These are phyloP conservation scores for Trebouxia sp. DNA, from an alignment of 139 green algal genomes.

Conservation along the genomic window DNA sequence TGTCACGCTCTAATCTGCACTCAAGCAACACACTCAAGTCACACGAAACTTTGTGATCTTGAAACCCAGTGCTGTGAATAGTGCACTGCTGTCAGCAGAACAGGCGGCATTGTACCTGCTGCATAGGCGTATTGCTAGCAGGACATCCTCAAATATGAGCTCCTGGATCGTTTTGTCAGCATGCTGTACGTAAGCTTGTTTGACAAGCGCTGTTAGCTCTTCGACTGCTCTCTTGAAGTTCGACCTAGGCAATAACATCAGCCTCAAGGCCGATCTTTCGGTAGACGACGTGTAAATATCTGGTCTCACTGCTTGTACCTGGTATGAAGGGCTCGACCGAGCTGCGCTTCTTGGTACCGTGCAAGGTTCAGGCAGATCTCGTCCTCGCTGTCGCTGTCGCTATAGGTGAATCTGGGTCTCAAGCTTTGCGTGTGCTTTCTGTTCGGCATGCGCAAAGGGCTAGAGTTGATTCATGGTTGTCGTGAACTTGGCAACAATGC, in stretches of 20 bases:
- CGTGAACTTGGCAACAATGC: background rate
- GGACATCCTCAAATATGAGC: slow-evolving; percentile 5
- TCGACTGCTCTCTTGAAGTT: slow-evolving; percentile 22
- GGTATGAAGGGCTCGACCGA: background rate
- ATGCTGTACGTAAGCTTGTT: background rate
- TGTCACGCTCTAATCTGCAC: slow-evolving; percentile 9
- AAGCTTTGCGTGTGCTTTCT: slow-evolving; percentile 7
- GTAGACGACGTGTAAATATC: too few relatives aligned
- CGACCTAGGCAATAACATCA: background rate
- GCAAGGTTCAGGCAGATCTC: slow-evolving; percentile 11
- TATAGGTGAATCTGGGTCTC: background rate
- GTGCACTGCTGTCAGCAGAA: too few relatives aligned
- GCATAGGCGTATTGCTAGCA: slow-evolving; percentile 15
- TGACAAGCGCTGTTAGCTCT: slow-evolving; percentile 16
- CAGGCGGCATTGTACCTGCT: too few relatives aligned
- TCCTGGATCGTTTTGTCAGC: slow-evolving; percentile 6
- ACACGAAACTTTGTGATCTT: too few relatives aligned
- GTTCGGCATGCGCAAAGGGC: slow-evolving; percentile 10
- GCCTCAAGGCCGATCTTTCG: too few relatives aligned
- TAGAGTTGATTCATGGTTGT: background rate
- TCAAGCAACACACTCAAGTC: too few relatives aligned
- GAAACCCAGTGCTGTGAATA: too few relatives aligned
- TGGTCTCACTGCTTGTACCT: too few relatives aligned
- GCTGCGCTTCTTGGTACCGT: slow-evolving; percentile 21
- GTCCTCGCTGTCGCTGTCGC: background rate